Base-by-base conservation (phyloP, 768 basidiomycete species). In the Mycena amicta region DNA sequence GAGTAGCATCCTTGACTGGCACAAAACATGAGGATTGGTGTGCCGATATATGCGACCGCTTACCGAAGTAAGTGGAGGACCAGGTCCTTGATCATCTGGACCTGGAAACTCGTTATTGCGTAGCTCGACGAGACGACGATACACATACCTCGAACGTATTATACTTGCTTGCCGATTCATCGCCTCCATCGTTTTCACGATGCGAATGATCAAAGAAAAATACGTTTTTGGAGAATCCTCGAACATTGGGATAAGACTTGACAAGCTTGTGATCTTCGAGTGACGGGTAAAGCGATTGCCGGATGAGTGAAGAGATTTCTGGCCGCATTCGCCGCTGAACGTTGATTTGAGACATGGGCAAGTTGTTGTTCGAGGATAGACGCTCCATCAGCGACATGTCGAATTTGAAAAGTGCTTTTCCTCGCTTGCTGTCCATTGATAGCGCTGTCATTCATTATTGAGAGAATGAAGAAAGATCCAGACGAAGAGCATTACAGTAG, bases 381-480 rank as follows among this genome's bases (percentile, higher is more conserved):
- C 90, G 81, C 62, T 92, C 90, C 87, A 92, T 90, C 1, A 91
- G 75, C 1, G 87, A 89, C 75, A 83, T 82, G 61, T 90, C 88
- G 61, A 90, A 88, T 41, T 78, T 82, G 72, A 80, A 90, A 4
- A 90, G 64, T 40, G 77, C 66, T 22, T 66, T 72, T 0, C 88
- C 89, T 1, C 75, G 74, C n/a, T 67, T 61, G 68, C 82, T 86
- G 40, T 92, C 89, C 79, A 89, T 79, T 1, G 89, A 90, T 0
- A 92, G 72, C 0, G 77, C 89, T 92, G 47, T 18, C 51, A n/a
- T n/a, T n/a, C n/a, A n/a, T n/a, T n/a, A n/a, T n/a, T n/a, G n/a
- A n/a, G n/a, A n/a, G n/a, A n/a, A n/a, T n/a, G n/a, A n/a, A n/a
- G n/a, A n/a, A n/a, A n/a, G n/a, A n/a, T n/a, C n/a, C n/a, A n/a